Base-by-base conservation (phyloP, 202 grass and related monocot genomes). In the Miscanthus sacchariflorus region DNA sequence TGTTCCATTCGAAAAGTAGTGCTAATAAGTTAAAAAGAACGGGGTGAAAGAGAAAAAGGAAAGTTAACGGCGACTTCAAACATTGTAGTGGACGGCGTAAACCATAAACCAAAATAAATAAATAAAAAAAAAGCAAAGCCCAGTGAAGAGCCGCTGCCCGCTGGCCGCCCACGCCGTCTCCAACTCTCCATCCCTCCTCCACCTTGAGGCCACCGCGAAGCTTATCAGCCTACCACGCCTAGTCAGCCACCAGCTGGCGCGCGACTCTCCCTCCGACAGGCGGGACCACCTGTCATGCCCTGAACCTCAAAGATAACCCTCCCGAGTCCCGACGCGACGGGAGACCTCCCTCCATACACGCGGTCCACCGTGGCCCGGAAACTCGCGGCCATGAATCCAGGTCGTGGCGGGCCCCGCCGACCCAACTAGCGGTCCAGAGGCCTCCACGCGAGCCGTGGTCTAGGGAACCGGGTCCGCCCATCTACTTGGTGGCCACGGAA, bases 201-300 rank as follows among this genome's bases (percentile, higher is more conserved):
- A 2, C 28, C 7, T 12, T 0, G 54, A 59, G 40, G 5, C 49
- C 36, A 72, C 65, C 74, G 46, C 9, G 74, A 84, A 89, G 14
- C 46, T 76, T 85, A 77, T 14, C 38, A 24, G 83, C 48, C 48
- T 69, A 70, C 70, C 82, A 14, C 12, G 77, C 64, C 78, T 56
- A 70, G 83, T 86, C 78, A 90, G 61, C 70, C 70, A 52, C 6
- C 66, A 70, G 63, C 46, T 85, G 81, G 70, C 14, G 45, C 6
- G 56, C 76, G 5, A 24, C 6, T 9, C 63, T 50, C 24, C 10
- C n/a, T 10, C 84, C 12, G 35, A 81, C 43, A 74, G 0, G 45
- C 1, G 59, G 1, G 0, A 24, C 83, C 82, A 76, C 88, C 17
- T 25, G 76, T 58, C 87, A 78, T 35, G 0, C 3, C 30, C 56